phyloP scores from a whole-genome alignment of 2,329 filamentous ascomycete species.

The Fusarium sp. region DNA sequence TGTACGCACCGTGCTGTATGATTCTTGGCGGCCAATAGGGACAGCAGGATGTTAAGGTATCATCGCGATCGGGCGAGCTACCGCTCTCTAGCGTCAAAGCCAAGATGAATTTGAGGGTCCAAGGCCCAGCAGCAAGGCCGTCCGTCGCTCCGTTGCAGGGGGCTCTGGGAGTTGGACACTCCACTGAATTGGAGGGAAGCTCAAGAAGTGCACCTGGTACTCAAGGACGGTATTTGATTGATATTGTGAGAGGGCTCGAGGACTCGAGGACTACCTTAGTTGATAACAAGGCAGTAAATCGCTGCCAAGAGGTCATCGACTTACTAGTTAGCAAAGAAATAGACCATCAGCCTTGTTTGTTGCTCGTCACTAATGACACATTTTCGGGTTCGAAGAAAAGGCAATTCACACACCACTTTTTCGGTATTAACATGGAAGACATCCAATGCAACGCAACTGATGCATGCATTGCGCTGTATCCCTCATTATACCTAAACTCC shows the following conservation, averaged over 20 bases:
- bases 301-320: slow-evolving; percentile 18
- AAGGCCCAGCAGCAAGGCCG: slow-evolving; percentile 16
- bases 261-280: not conserved
- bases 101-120: slow-evolving; percentile 32
- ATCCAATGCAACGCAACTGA: not conserved
- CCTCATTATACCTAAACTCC: not conserved
- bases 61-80: slow-evolving; percentile 39
- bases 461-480: not conserved
- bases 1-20: not conserved
- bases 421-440: not conserved
- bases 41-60: not conserved
- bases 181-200: slow-evolving; percentile 7
- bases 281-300: slow-evolving; percentile 9
- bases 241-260: not conserved
- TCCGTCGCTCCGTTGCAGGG: slow-evolving; percentile 8
- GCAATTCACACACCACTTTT: not conserved
- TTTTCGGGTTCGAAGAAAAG: not conserved
- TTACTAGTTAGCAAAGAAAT: not conserved
- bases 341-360: not conserved
- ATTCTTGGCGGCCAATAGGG: slow-evolving; percentile 3
- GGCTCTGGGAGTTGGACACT: slow-evolving; percentile 1
- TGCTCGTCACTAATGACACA: not conserved
- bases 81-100: slow-evolving; percentile 38
- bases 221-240: slow-evolving; percentile 19
- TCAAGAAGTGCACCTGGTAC: slow-evolving; percentile 2